Base-by-base conservation (phyloP, 345 rosid genomes). In the Iberis pinnata region DNA sequence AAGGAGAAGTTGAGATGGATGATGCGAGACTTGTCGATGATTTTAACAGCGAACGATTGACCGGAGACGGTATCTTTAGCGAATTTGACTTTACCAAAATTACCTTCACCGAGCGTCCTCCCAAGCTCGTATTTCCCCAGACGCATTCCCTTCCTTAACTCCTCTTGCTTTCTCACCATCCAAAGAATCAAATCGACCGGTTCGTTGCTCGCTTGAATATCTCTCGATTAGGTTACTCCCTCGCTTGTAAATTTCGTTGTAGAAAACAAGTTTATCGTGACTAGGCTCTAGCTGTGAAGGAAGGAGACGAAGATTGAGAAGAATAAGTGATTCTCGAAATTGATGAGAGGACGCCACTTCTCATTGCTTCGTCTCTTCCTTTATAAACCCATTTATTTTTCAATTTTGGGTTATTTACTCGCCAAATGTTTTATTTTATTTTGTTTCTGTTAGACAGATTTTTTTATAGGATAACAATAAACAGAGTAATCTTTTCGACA, bases 81-180 rank as follows among this genome's bases (percentile, higher is more conserved):
- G 43, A 84, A 68, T 68, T 81, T 87, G 8, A 90, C 98, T 69
- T 90, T 87, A 0, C 88, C 98, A 38, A 87, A 90, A 73, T 84
- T 90, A 20, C 96, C 98, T 68, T 87, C 93, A 4, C 98, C 98
- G 2, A 90, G 83, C 18, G 95, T 90, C 64, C 78, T 75, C 42
- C 96, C 95, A 6, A 90, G 75, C 74, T 84, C 83, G 78, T 90
- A 90, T 72, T 87, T 87, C 12, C 95, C 95, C 39, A 90, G 68
- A 56, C 73, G 87, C 86, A 82, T 81, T 75, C 83, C 86, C 76
- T 65, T 70, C 18, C 41, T 42, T 43, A 17, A 53, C 59, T 55
- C 24, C 70, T 57, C 53, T 45, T 29, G 39, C 9, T 50, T 32
- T 64, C 43, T 48, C 64, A 62, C 73, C 79, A 74, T 71, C 53